These are phyloP conservation scores for Coemansia asiatica DNA, from an alignment of 192 early-diverging fungal genomes.

Conservation along the genomic window DNA sequence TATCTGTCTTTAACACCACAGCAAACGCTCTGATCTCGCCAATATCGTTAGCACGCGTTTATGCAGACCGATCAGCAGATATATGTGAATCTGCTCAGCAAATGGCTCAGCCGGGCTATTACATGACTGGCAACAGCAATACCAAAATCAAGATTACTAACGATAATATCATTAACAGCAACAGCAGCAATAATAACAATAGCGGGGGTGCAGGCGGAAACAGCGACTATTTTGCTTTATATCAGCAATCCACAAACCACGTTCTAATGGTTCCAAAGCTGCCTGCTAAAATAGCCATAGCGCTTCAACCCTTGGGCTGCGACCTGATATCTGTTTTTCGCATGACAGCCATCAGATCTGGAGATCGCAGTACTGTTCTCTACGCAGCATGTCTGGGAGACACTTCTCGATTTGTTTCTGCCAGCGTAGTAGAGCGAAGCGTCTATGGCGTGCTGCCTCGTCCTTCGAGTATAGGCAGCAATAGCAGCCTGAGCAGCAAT, in stretches of 20 bases:
- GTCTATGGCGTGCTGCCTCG: conserved; percentile 30
- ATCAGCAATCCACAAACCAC: conserved; percentile 38
- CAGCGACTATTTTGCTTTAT: conserved; percentile 10
- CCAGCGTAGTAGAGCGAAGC: conserved; percentile 18
- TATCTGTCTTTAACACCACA: conserved; percentile 27
- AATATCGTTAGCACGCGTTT: conserved; percentile 7
- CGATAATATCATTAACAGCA: not conserved
- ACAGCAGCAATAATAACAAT: not conserved
- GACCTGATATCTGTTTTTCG: conserved; percentile 22
- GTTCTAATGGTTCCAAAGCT: not conserved
- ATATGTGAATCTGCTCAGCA: not conserved
- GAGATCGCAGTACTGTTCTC: conserved; percentile 25
- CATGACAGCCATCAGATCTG: conserved; percentile 23
- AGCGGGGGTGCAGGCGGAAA: not conserved
- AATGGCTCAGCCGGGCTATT: not conserved
- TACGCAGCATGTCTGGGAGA: conserved; percentile 41
- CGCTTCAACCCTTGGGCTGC: conserved; percentile 23
- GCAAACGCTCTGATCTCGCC: conserved; percentile 15
- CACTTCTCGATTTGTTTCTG: conserved; percentile 16
- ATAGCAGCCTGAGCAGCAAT: not conserved
- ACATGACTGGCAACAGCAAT: not conserved
- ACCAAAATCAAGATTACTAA: too few relatives aligned
- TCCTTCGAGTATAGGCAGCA: not conserved
- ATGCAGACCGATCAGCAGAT: not conserved
- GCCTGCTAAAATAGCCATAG: conserved; percentile 6